Evolutionary conservation across 1,284 basidiomycete genomes (phyloP).

Genomic region (Trichosporon coremiiforme): DNA sequence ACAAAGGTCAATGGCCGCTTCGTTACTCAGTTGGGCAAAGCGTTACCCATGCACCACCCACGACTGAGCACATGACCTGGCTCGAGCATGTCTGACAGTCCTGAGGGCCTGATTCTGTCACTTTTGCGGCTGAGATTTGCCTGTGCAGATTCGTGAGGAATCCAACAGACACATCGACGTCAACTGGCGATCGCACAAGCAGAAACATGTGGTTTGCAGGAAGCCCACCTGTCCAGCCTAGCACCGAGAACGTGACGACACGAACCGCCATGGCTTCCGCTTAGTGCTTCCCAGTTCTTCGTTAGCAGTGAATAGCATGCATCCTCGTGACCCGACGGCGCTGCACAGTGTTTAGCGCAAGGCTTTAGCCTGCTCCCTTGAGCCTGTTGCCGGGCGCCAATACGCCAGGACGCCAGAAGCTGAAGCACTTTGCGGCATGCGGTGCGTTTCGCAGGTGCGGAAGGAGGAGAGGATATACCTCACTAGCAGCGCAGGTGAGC

Average conservation of each 20-base stretch:
- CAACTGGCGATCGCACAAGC: background rate
- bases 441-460: background rate
- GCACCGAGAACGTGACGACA: background rate
- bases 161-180: background rate
- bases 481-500: background rate
- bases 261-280: conserved; percentile 3
- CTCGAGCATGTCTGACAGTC: background rate
- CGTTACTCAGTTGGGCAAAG: conserved; percentile 3
- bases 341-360: background rate
- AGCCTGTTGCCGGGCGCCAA: background rate
- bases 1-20: background rate
- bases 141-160: conserved; percentile 3
- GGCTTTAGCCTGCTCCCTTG: background rate
- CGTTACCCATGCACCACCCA: conserved; percentile 14
- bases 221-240: background rate
- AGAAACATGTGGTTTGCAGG: conserved; percentile 2
- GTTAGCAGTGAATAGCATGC: conserved; percentile 4
- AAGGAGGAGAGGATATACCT: background rate
- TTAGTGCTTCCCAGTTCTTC: conserved; percentile 3
- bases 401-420: background rate
- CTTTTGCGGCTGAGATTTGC: background rate
- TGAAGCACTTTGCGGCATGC: background rate
- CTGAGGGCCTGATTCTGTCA: background rate
- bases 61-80: background rate
- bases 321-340: conserved; percentile 1